Conservation (phyloP, 2,329 filamentous ascomycete genomes). For the Xylariaceae sp. region DNA sequence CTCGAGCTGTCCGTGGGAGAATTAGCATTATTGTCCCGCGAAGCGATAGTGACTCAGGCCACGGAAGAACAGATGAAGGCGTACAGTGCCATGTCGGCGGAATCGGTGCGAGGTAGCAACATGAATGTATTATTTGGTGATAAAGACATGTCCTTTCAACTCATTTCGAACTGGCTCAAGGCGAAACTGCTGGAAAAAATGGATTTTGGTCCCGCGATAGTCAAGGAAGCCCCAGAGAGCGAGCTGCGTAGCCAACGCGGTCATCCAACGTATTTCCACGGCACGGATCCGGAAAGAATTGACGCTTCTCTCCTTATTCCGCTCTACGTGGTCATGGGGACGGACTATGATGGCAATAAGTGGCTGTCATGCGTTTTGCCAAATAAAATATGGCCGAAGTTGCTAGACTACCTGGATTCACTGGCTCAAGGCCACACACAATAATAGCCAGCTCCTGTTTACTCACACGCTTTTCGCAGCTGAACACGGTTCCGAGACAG, state of each 20-base stretch:
- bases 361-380: slow-evolving; percentile 3
- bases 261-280: not conserved
- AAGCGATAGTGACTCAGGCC: not conserved
- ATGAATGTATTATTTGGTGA: slow-evolving; percentile 5
- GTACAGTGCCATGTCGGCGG: slow-evolving; percentile 1
- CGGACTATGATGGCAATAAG: not conserved
- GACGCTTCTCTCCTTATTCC: not conserved
- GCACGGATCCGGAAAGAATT: not conserved
- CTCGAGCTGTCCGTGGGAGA: not conserved
- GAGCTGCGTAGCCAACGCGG: not conserved
- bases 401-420: not conserved
- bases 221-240: not conserved
- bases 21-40: not conserved
- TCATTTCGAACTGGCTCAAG: slow-evolving; percentile 1
- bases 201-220: not conserved
- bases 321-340: not conserved
- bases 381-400: not conserved
- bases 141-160: slow-evolving; percentile 1
- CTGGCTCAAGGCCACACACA: not conserved
- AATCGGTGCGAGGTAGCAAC: not conserved
- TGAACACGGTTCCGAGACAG: no score
- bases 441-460: not conserved
- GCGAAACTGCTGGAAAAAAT: not conserved
- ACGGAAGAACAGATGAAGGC: slow-evolving; percentile 5
- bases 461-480: no score